These are phyloP conservation scores for Camelina neglecta DNA, from an alignment of 345 rosid species.

Conservation along the genomic window DNA sequence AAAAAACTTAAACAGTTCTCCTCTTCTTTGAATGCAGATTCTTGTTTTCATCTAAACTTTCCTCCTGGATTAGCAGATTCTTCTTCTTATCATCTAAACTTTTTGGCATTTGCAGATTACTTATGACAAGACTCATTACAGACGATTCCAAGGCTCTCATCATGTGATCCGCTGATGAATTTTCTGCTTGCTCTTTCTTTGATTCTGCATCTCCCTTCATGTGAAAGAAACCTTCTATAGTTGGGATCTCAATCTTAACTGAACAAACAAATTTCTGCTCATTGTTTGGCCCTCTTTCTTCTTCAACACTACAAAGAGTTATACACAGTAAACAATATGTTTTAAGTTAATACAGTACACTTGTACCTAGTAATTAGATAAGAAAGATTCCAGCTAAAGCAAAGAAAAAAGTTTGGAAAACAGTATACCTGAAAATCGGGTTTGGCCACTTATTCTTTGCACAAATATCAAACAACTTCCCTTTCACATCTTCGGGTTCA, in stretches of 20 bases:
- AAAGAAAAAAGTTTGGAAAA: background rate
- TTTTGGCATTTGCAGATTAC: background rate
- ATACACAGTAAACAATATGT: background rate
- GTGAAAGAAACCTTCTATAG: constrained; percentile 38
- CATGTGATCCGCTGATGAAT: constrained; percentile 63
- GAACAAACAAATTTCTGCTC: constrained; percentile 35
- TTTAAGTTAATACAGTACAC: background rate
- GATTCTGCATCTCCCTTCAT: constrained; percentile 54
- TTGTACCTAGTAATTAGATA: background rate
- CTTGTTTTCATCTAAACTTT: background rate
- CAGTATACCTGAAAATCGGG: constrained; percentile 56
- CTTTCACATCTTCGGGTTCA: background rate
- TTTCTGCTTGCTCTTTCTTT: constrained; percentile 58
- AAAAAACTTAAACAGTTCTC: background rate
- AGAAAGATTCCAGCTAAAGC: background rate
- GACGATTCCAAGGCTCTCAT: constrained; percentile 46
- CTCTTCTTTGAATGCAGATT: constrained; percentile 4
- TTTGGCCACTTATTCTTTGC: constrained; percentile 58
- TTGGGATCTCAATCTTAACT: constrained; percentile 52
- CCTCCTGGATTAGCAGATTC: background rate
- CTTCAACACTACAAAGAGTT: constrained; percentile 48
- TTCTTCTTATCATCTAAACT: background rate
- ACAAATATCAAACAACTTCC: background rate
- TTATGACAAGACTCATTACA: constrained; percentile 33
- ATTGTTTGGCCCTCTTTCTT: constrained; percentile 45